Conservation (phyloP, 805 yeast genomes). For the Suhomyces tanzawaensis region DNA sequence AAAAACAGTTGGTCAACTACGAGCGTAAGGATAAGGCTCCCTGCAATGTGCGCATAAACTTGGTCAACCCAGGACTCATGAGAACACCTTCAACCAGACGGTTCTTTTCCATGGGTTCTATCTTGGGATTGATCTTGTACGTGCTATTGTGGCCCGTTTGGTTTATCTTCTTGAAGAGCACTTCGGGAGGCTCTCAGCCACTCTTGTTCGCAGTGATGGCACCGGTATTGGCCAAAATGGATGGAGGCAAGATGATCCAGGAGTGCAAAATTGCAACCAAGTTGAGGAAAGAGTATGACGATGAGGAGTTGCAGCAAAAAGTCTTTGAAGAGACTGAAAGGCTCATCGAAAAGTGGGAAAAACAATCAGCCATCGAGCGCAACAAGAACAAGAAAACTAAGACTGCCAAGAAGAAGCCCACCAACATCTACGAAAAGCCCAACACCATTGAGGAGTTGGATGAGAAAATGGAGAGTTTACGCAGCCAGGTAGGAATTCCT, state of each 20-base stretch:
- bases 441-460: constrained; percentile 35
- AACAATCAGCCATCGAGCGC: constrained; percentile 65
- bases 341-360: constrained; percentile 61
- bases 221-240: constrained; percentile 61
- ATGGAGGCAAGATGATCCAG: constrained; percentile 69
- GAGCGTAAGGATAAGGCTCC: constrained; percentile 73
- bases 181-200: constrained; percentile 78
- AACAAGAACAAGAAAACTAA: constrained; percentile 35
- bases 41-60: constrained; percentile 62
- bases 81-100: constrained; percentile 84
- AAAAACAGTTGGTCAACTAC: constrained; percentile 55
- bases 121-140: constrained; percentile 59
- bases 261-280: constrained; percentile 61
- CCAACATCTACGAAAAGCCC: constrained; percentile 34
- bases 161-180: constrained; percentile 77
- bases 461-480: constrained; percentile 28
- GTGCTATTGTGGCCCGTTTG: constrained; percentile 73
- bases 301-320: constrained; percentile 56
- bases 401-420: constrained; percentile 17
- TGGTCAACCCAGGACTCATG: constrained; percentile 92
- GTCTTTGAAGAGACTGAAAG: constrained; percentile 62
- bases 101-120: constrained; percentile 69
- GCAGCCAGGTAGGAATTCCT: constrained; percentile 19
- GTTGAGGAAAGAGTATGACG: constrained; percentile 63
- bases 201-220: constrained; percentile 64